Evolutionary conservation across 2,329 filamentous ascomycete species (phyloP).

Genomic region (Ophiostoma sp.): DNA sequence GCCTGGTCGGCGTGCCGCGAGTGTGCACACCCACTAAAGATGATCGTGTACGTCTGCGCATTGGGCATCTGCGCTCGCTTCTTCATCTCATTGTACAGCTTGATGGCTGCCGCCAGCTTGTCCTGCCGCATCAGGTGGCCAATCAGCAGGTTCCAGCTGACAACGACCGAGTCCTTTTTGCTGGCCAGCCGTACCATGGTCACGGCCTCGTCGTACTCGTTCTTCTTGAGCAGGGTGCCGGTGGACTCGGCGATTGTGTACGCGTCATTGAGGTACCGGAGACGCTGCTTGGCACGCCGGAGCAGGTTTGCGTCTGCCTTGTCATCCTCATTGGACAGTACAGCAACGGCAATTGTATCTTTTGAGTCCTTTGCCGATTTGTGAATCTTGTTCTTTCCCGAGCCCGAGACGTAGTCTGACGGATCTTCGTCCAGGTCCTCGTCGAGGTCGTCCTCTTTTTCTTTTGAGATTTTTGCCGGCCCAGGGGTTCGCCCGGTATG

Average conservation of each 20-base stretch:
- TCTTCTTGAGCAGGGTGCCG: slow-evolving; percentile 38
- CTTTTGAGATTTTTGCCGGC: neutral
- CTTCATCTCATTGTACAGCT: slow-evolving; percentile 98
- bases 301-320: neutral
- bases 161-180: slow-evolving; percentile 61
- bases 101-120: slow-evolving; percentile 65
- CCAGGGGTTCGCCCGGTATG: neutral
- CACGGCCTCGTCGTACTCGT: slow-evolving; percentile 65
- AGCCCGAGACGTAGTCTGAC: neutral
- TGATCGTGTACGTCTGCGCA: slow-evolving; percentile 77
- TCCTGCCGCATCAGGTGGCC: slow-evolving; percentile 65
- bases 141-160: slow-evolving; percentile 88
- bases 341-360: neutral
- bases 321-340: neutral
- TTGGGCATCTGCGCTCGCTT: slow-evolving; percentile 82
- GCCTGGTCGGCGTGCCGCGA: slow-evolving; percentile 60
- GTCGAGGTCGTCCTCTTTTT: no score
- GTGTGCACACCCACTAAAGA: slow-evolving; percentile 72
- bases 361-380: neutral
- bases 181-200: slow-evolving; percentile 69
- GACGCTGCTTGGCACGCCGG: slow-evolving; percentile 1
- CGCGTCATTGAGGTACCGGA: slow-evolving; percentile 63
- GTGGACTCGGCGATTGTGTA: slow-evolving; percentile 67
- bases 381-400: neutral
- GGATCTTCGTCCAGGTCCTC: neutral